Evolutionary conservation across 2,329 filamentous ascomycete genomes (phyloP).

Genomic region (Moelleriella libera): DNA sequence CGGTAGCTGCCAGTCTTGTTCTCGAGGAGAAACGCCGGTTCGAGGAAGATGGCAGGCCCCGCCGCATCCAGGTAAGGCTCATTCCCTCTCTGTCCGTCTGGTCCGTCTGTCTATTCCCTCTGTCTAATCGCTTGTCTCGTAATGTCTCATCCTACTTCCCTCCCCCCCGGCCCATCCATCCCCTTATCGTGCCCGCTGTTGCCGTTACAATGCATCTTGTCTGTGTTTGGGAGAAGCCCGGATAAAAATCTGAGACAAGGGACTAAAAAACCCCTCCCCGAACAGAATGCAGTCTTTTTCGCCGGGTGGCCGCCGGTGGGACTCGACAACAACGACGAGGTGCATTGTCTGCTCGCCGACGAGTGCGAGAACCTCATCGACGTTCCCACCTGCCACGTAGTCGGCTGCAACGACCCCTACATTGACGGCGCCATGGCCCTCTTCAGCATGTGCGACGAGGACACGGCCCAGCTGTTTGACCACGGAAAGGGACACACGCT

Average conservation of each 20-base stretch:
- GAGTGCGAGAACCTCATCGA: conserved; percentile 33
- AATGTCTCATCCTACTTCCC: neutral
- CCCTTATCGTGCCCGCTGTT: no score
- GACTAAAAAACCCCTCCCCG: no score
- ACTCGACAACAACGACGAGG: conserved; percentile 17
- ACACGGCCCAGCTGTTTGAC: conserved; percentile 47
- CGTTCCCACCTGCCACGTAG: conserved; percentile 37
- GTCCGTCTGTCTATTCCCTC: no score
- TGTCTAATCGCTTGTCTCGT: no score
- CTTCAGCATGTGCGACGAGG: conserved; percentile 46
- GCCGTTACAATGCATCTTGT: no score
- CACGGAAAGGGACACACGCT: conserved; percentile 51
- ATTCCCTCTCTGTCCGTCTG: neutral
- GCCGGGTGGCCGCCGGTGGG: conserved; percentile 39
- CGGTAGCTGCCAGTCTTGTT: conserved; percentile 36
- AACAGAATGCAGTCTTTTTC: conserved; percentile 33
- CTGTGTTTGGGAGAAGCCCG: no score
- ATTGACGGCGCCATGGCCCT: conserved; percentile 45
- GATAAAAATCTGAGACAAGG: neutral
- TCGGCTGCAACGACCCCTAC: conserved; percentile 44
- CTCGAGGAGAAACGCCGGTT: conserved; percentile 31
- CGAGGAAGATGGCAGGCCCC: conserved; percentile 14
- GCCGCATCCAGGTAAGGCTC: conserved; percentile 19
- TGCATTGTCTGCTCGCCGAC: conserved; percentile 32
- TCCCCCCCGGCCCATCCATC: no score